These are phyloP conservation scores for Taphrina flavorubra DNA, from an alignment of 1,139 yeast species.

Conservation along the genomic window DNA sequence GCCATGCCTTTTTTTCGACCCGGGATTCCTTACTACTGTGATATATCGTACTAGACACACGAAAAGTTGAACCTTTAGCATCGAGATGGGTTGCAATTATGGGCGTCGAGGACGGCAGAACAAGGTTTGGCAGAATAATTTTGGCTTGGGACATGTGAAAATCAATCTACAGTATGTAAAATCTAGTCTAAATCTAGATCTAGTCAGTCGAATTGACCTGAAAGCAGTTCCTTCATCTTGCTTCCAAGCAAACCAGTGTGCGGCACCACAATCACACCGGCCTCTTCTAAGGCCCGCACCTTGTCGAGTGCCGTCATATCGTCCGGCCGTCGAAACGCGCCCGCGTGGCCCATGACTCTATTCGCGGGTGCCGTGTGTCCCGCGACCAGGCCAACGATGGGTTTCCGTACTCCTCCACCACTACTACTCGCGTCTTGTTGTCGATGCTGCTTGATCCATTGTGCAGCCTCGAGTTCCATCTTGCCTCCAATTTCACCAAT, in stretches of 20 bases:
- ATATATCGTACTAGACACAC: no score
- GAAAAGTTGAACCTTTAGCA: no score
- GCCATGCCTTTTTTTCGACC: conserved; percentile 55
- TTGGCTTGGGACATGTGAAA: conserved; percentile 1
- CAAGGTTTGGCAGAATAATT: conserved; percentile 1
- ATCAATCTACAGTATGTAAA: no score
- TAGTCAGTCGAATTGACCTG: not conserved
- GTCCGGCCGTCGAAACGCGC: conserved; percentile 27
- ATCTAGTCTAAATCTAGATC: no score
- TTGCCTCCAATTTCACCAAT: conserved; percentile 39
- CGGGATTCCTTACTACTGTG: no score
- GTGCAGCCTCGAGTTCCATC: conserved; percentile 37
- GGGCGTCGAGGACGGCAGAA: not conserved
- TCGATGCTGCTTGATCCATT: conserved; percentile 11
- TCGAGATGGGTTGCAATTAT: no score
- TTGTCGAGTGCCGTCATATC: conserved; percentile 33
- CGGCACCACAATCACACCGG: conserved; percentile 25
- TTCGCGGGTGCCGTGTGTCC: conserved; percentile 35
- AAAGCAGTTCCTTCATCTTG: conserved; percentile 8
- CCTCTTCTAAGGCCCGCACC: conserved; percentile 18
- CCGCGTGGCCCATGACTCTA: conserved; percentile 39
- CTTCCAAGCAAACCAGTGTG: conserved; percentile 32
- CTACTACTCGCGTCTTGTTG: not conserved
- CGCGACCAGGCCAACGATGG: conserved; percentile 35
- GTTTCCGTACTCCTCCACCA: conserved; percentile 1